Conservation (phyloP, 164 flowering plant species). For the Echeveria elegans region DNA sequence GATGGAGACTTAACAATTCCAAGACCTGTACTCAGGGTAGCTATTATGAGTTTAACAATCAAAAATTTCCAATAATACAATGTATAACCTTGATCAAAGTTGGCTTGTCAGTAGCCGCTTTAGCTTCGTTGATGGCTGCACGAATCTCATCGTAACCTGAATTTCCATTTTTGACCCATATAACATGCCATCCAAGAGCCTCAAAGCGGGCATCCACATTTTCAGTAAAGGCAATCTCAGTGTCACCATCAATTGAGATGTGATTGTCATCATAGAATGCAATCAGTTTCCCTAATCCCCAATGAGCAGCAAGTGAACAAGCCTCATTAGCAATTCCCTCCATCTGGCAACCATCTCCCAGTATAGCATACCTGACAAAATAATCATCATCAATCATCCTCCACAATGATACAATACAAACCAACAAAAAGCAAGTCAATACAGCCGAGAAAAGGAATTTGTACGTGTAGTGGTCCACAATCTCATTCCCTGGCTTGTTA, state of each 20-base stretch:
- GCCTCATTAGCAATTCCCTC: conserved; percentile 92
- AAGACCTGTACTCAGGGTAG: background rate
- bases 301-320: conserved; percentile 89
- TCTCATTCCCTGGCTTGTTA: conserved; percentile 80
- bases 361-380: conserved; percentile 46
- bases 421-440: background rate
- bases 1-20: too few species aligned
- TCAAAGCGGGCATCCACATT: conserved; percentile 75
- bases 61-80: too few species aligned
- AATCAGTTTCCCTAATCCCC: conserved; percentile 97
- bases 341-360: conserved; percentile 99
- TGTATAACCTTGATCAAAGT: conserved; percentile 79
- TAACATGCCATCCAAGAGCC: conserved; percentile 96
- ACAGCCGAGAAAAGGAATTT: background rate
- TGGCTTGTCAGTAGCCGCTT: conserved; percentile 83
- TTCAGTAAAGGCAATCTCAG: conserved; percentile 95
- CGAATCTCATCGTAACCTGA: conserved; percentile 93
- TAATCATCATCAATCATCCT: background rate
- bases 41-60: background rate
- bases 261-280: conserved; percentile 98
- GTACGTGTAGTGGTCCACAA: conserved; percentile 98
- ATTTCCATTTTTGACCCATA: conserved; percentile 98
- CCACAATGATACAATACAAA: background rate
- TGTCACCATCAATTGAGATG: conserved; percentile 95
- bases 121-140: conserved; percentile 94